phyloP scores from a whole-genome alignment of 352 stramenopile species.

The Phytophthora hybrid region DNA sequence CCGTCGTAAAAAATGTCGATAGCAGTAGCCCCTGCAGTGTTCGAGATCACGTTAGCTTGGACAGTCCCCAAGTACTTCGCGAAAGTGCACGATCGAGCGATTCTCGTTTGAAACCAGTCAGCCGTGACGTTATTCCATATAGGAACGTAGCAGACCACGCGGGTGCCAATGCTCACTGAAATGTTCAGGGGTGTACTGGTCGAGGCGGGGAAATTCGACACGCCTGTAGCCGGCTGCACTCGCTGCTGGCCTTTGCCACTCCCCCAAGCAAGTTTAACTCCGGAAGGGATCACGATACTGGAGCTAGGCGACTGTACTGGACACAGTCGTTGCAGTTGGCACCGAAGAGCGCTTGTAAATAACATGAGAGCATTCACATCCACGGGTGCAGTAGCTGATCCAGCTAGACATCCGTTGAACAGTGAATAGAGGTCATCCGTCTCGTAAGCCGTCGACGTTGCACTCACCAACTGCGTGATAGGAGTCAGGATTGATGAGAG shows the following conservation, averaged over 20 bases:
- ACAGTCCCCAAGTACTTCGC: conserved; percentile 62
- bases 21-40: conserved; percentile 17
- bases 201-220: conserved; percentile 18
- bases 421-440: conserved; percentile 48
- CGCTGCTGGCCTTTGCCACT: too few relatives aligned
- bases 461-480: conserved; percentile 25
- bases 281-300: too few relatives aligned
- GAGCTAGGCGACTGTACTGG: too few relatives aligned
- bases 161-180: conserved; percentile 42
- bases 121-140: conserved; percentile 36
- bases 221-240: too few relatives aligned
- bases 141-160: conserved; percentile 53
- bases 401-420: conserved; percentile 43
- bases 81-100: conserved; percentile 49
- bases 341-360: too few relatives aligned
- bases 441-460: conserved; percentile 26
- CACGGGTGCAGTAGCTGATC: too few relatives aligned
- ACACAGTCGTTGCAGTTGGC: too few relatives aligned
- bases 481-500: conserved; percentile 28
- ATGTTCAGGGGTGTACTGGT: conserved; percentile 38
- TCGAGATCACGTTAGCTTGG: conserved; percentile 31
- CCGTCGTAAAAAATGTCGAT: conserved; percentile 59
- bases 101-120: conserved; percentile 39
- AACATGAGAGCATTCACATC: too few relatives aligned
- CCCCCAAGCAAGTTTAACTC: too few relatives aligned